Percentiles rank a stretch among this genome's conserved stretches.
Evolutionary conservation across 306 rosid species (phyloP).

Genomic region (Aeschynomene evenia): DNA sequence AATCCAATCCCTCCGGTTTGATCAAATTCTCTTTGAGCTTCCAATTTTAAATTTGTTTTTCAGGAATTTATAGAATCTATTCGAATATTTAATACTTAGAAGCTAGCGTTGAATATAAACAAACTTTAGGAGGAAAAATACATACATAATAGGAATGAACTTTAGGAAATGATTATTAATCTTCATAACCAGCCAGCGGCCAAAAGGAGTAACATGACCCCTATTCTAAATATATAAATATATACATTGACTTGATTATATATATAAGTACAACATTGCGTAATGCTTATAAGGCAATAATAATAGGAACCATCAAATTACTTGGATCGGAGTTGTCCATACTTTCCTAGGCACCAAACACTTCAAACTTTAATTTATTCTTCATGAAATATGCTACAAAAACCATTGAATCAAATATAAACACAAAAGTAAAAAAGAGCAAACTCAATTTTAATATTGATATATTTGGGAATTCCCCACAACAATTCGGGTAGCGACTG

Average conservation of each 20-base stretch:
- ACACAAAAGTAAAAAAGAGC: slow-evolving; percentile 14
- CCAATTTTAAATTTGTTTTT: background rate
- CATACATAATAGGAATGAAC: background rate
- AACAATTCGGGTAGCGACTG: slow-evolving; percentile 1
- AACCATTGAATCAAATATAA: slow-evolving; percentile 34
- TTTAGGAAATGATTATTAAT: background rate
- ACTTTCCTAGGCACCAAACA: slow-evolving; percentile 55
- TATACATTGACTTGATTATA: background rate
- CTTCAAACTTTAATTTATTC: slow-evolving; percentile 38
- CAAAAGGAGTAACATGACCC: background rate
- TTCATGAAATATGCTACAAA: slow-evolving; percentile 32
- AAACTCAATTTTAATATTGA: slow-evolving; percentile 21
- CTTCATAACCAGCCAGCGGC: background rate
- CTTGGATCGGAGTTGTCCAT: slow-evolving; percentile 37
- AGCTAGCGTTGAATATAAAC: background rate
- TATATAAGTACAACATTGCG: background rate
- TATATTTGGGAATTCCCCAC: slow-evolving; percentile 9
- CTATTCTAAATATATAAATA: background rate
- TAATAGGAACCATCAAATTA: slow-evolving; percentile 4
- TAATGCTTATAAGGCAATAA: background rate
- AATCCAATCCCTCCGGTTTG: background rate
- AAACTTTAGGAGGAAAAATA: background rate
- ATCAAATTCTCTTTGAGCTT: slow-evolving; percentile 3
- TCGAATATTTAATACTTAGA: background rate
- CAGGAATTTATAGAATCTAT: background rate